Base-by-base conservation (phyloP, 2,329 filamentous ascomycete species). In the Cryphonectria parasitica region DNA sequence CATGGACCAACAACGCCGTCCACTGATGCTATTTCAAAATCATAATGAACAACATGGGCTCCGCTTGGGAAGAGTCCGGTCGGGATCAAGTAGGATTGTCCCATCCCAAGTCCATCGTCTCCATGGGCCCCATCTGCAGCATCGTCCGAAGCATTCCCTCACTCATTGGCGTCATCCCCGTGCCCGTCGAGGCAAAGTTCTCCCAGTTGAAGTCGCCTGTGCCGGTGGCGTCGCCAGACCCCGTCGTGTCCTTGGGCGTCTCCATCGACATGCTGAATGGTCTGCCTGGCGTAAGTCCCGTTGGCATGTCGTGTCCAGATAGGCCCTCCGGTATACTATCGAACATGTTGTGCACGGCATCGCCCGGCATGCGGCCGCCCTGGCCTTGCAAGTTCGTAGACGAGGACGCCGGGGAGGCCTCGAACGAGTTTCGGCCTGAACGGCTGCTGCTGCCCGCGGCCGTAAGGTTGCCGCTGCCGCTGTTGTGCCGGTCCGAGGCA, bases 91-190 rank as follows among this genome's bases (percentile, higher is more conserved):
- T 71, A 15, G 75, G 73, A 11, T 76, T 78, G 70, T 86, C 84
- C 86, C 86, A 87, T 25, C 77, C 78, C 54, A 79, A 78, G 73
- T 88, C 87, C 85, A 90, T 88, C 15, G 85, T 84, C 73, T 90
- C 88, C 83, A 90, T 88, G 0, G 87, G 82, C 10, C 85, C 85
- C 80, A 89, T 85, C 68, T 84, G 86, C 84, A 89, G 87, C 69
- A 90, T 79, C 11, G 86, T 84, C 70, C 86, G 81, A 63, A 90
- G 78, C 60, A 90, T 83, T 0, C 87, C 87, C 64, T 90, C 87
- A 0, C 86, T 84, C 19, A 88, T 84, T 6, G 86, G 86, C 28
- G 86, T 85, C 80, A 89, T 85, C 11, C 82, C 84, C 25, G 82
- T 78, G 67, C 84, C 82, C 28, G 79, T 80, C 52, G 60, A 49